phyloP scores from a whole-genome alignment of 2,329 filamentous ascomycete genomes.

The Aspergillus proliferans region DNA sequence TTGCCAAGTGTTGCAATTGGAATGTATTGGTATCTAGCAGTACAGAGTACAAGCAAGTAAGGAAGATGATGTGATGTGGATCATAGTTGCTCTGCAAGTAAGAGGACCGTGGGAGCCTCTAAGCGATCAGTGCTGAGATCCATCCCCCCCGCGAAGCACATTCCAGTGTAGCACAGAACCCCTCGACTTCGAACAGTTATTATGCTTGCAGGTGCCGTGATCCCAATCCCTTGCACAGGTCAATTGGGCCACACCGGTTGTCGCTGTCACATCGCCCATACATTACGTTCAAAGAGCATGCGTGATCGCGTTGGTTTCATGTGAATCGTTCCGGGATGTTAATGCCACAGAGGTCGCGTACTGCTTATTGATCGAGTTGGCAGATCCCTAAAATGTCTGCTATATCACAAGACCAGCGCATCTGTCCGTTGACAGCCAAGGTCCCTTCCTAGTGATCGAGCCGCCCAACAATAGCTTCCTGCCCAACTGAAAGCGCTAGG shows the following conservation, averaged over 20 bases:
- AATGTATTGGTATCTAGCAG: no score
- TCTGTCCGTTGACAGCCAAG: neutral
- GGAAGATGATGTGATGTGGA: neutral
- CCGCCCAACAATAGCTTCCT: neutral
- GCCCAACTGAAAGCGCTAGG: neutral
- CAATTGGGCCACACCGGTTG: neutral
- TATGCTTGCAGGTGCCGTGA: neutral
- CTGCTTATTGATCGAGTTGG: no score
- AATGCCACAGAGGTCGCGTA: no score
- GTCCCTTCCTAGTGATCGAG: neutral
- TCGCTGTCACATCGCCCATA: neutral
- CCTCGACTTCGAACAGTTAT: neutral
- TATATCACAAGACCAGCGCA: neutral
- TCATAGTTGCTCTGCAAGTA: neutral
- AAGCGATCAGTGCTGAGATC: neutral
- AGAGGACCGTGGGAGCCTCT: conserved; percentile 1
- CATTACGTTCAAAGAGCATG: neutral
- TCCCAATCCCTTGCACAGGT: neutral
- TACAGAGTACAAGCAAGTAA: no score
- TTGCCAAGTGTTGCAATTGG: no score
- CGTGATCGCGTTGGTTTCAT: no score
- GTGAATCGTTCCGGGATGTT: no score
- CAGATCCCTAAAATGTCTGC: no score
- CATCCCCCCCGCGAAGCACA: neutral
- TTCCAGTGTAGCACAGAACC: neutral